Evolutionary conservation across 352 stramenopile genomes (phyloP), one percentile per base, ranked within the genome.

Genomic region (Phytophthora citricola): DNA sequence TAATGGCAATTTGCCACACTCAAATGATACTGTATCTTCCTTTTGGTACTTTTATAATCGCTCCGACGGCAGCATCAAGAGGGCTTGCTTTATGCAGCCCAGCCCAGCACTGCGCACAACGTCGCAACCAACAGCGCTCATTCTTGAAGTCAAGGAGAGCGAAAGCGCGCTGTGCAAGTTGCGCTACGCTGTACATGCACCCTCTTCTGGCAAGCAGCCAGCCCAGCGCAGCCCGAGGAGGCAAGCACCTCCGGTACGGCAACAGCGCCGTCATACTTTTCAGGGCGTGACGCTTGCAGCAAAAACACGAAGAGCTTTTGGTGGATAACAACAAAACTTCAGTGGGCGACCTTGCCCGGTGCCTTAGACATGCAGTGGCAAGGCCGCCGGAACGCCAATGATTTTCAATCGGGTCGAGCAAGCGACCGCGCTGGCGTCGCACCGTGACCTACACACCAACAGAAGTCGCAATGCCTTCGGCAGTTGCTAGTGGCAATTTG

Each of bases 121-220:
- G 49, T 44, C 36, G 44, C 63, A 60, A 67, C 49, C 34, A 20
- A 12, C 34, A n/a, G 15, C 31, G 41, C 46, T 69, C 34, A 58
- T 70, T 63, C n/a, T 64, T 69, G 51, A 62, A 61, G 40, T 65
- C 53, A 61, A 73, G 49, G 59, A 66, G 47, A 65, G 52, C 34
- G 27, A 63, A 58, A 54, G 22, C 17, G 32, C 34, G 65, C 64
- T 72, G 58, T 48, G 64, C 58, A 72, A 58, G 45, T 52, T 22
- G 38, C 5, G 14, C 38, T 48, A 63, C 44, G 14, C 4, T 12
- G 4, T 4, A 26, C 17, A 26, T 20, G 36, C 8, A 34, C 40
- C 27, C 17, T 11, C 17, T 26, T 40, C 24, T 46, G 43, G 29
- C 5, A 9, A 32, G 31, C 9, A 36, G 14, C 29, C 29, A 32